These are phyloP conservation scores for Tetrapisispora phaffii DNA, from an alignment of 805 yeast genomes.

Conservation along the genomic window DNA sequence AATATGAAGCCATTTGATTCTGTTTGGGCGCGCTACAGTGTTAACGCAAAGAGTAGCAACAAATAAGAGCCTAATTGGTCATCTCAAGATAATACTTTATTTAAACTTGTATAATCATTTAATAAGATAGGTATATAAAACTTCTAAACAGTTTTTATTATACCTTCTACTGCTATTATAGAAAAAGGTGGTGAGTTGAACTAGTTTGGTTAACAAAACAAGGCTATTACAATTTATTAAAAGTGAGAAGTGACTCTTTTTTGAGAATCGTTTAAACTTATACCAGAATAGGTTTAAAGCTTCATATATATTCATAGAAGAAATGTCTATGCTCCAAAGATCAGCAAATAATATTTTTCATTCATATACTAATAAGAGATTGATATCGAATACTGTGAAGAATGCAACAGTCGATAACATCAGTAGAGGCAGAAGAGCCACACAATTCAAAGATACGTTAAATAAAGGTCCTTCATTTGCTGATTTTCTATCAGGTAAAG, in stretches of 20 bases:
- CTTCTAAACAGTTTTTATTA: no score
- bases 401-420: background rate
- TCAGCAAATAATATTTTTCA: background rate
- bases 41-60: background rate
- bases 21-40: background rate
- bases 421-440: slow-evolving; percentile 15
- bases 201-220: no score
- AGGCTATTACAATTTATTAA: no score
- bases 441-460: slow-evolving; percentile 57
- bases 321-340: background rate
- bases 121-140: no score
- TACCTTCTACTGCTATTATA: no score
- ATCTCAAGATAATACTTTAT: no score
- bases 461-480: slow-evolving; percentile 88
- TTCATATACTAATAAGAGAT: background rate
- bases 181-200: no score
- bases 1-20: no score
- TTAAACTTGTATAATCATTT: no score
- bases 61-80: background rate
- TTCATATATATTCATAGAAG: background rate
- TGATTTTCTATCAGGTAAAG: slow-evolving; percentile 78
- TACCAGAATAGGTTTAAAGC: no score
- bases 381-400: background rate
- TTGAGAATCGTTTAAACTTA: no score
- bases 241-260: no score